Evolutionary conservation across 371 early-diverging fungal genomes (phyloP), one percentile per base, ranked within the genome.

Genomic region (Entomophthora muscae): DNA sequence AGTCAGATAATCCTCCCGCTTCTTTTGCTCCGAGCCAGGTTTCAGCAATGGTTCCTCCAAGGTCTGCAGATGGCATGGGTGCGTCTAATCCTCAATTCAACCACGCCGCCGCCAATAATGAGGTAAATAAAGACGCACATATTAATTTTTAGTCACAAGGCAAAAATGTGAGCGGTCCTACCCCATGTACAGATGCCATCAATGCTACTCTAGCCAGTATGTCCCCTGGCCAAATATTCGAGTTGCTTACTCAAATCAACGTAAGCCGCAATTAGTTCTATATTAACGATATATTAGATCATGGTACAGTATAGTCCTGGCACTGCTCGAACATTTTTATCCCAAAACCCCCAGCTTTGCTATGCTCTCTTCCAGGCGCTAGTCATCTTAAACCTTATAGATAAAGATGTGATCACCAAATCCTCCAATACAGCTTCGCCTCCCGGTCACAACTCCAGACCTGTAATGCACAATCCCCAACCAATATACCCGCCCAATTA

Each of bases 351-450:
- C 32, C 90, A 88, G 65, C 76, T 92, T 1, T 78, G 89, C 21
- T 91, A 90, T 73, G 90, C 90, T 1, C 71, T 93, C 28, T 89
- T 92, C 69, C 91, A 92, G 67, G 83, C 86, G 7, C 77, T 93
- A 75, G 65, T 89, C 5, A 81, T 84, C 70, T 82, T 88, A 83
- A 85, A 88, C 61, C 73, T 91, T 32, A 84, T 93, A 22, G 92
- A 91, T 69, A 81, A 81, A n/a, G 74, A 73, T 30, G 75, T 57
- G 31, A 30, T 28, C 12, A 21, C 58, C 1, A 31, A 28, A 24
- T 17, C 21, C 1, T 21, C 26, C 83, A 29, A 72, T 89, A 61
- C 86, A 86, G 76, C 87, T 85, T 75, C 59, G 64, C 67, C 1
- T 29, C 52, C 27, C 5, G 53, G 2, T 22, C 24, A 21, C 10